Evolutionary conservation across 257 asterid genomes (phyloP), one percentile per base, ranked within the genome.

Genomic region (Capsicum chinense): DNA sequence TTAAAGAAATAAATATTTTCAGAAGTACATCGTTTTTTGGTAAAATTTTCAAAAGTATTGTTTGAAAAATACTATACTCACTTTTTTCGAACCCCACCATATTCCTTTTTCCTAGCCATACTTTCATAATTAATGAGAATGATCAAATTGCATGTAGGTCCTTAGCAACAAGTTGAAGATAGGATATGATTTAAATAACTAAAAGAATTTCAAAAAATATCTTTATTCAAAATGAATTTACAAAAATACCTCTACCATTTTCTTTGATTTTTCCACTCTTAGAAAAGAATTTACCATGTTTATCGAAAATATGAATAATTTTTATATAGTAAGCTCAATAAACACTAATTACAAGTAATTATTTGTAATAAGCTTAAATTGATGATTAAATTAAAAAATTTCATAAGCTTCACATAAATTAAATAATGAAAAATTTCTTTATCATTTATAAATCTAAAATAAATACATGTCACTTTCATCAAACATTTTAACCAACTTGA

Each of bases 121-220:
- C 70, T 19, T 62, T 19, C 68, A 19, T 44, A 9, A 26, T 26
- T 26, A 71, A 71, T 71, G 59, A 71, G 58, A 71, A 10, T n/a
- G 10, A 44, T 73, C 59, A 73, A 73, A 73, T 48, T 17, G 56
- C 7, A 44, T 47, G 57, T 16, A 70, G 81, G 81, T 13, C 81
- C 62, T n/a, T 15, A 10, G 21, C 12, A 39, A 9, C 16, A 74
- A 74, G 81, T 64, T 64, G 70, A 64, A 64, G 42, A 64, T 64
- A 64, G 42, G 42, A 59, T 59, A 59, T 9, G 44, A 64, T 64
- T 26, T 64, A 26, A 62, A 64, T 64, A 12, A 26, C 5, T 26
- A 64, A 64, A 64, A 64, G 42, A 7, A 62, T 62, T 62, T 60
- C 3, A 9, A 5, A 21, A 59, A 2, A 26, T 5, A 63, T 63